Percentiles rank a stretch among this genome's conserved stretches.
Evolutionary conservation across 371 early-diverging fungal genomes (phyloP).

Genomic region (Gilbertella persicaria): DNA sequence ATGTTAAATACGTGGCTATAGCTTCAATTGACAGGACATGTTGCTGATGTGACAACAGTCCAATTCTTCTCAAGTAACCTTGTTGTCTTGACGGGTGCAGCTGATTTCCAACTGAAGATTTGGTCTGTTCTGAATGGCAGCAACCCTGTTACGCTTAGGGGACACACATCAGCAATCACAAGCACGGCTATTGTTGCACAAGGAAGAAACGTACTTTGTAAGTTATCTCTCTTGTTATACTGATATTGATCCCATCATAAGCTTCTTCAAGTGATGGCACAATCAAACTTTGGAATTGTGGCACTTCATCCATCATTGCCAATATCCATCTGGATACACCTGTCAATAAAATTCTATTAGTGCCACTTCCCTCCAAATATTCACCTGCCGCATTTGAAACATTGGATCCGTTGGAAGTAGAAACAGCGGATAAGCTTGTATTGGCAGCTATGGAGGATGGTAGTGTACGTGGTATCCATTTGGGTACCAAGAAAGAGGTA

Average conservation of each 20-base stretch:
- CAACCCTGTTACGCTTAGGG: slow-evolving; percentile 73
- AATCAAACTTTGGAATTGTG: slow-evolving; percentile 60
- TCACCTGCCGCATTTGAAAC: slow-evolving; percentile 14
- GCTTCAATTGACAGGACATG: slow-evolving; percentile 57
- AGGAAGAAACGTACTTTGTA: slow-evolving; percentile 63
- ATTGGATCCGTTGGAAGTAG: slow-evolving; percentile 53
- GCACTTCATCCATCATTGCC: slow-evolving; percentile 42
- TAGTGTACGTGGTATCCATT: slow-evolving; percentile 48
- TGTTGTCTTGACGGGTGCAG: slow-evolving; percentile 69
- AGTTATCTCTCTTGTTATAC: slow-evolving; percentile 14
- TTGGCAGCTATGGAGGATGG: slow-evolving; percentile 53
- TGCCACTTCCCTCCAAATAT: slow-evolving; percentile 26
- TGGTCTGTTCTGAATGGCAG: slow-evolving; percentile 77
- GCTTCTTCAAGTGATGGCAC: slow-evolving; percentile 62
- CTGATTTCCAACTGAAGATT: slow-evolving; percentile 69
- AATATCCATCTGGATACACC: slow-evolving; percentile 34
- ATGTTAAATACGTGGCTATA: background rate
- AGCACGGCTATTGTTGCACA: slow-evolving; percentile 57
- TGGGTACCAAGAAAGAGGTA: slow-evolving; percentile 61
- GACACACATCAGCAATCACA: slow-evolving; percentile 65
- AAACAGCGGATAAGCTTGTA: slow-evolving; percentile 51
- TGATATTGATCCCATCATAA: slow-evolving; percentile 3
- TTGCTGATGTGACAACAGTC: slow-evolving; percentile 66
- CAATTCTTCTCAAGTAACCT: slow-evolving; percentile 77
- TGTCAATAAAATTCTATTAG: slow-evolving; percentile 40